A percentile compares a stretch with the other conserved stretches of the same genome.
Evolutionary conservation across 768 basidiomycete species (phyloP).

Genomic region (Piloderma croceum): DNA sequence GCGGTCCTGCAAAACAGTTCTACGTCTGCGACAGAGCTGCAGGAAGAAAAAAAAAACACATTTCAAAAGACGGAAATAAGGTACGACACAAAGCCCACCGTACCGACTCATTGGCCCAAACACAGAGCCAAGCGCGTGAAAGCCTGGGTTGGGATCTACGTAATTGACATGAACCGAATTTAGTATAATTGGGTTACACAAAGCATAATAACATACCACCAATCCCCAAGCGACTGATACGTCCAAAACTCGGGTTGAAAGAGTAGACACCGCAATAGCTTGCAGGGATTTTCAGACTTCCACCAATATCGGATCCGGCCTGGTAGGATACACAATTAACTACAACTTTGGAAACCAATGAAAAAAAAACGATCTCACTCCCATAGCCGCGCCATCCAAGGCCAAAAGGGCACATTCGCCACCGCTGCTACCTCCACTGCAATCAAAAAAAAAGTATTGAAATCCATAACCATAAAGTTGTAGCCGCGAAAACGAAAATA

Average conservation of each 20-base stretch:
- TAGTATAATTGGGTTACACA: too few relatives aligned
- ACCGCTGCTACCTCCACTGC: constrained; percentile 79
- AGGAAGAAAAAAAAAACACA: constrained; percentile 5
- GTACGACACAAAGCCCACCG: too few relatives aligned
- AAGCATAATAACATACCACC: constrained; percentile 31
- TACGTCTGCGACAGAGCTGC: constrained; percentile 65
- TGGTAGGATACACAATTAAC: too few relatives aligned
- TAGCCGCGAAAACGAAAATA: too few relatives aligned
- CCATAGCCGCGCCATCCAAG: constrained; percentile 71
- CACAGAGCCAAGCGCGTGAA: constrained; percentile 54
- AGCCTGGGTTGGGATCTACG: constrained; percentile 57
- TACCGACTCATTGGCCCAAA: constrained; percentile 68
- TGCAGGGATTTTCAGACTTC: constrained; percentile 77
- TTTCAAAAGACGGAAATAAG: too few relatives aligned
- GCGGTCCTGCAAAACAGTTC: constrained; percentile 47
- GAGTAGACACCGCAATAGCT: constrained; percentile 75
- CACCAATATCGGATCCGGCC: constrained; percentile 82
- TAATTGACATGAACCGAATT: too few relatives aligned
- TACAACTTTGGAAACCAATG: too few relatives aligned
- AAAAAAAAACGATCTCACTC: too few relatives aligned
- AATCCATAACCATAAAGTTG: too few relatives aligned
- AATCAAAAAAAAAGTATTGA: too few relatives aligned
- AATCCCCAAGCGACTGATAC: constrained; percentile 48
- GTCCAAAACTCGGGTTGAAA: constrained; percentile 61
- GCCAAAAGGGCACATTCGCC: constrained; percentile 79